phyloP scores from a whole-genome alignment of 805 yeast species.

The Peterozyma toletana region DNA sequence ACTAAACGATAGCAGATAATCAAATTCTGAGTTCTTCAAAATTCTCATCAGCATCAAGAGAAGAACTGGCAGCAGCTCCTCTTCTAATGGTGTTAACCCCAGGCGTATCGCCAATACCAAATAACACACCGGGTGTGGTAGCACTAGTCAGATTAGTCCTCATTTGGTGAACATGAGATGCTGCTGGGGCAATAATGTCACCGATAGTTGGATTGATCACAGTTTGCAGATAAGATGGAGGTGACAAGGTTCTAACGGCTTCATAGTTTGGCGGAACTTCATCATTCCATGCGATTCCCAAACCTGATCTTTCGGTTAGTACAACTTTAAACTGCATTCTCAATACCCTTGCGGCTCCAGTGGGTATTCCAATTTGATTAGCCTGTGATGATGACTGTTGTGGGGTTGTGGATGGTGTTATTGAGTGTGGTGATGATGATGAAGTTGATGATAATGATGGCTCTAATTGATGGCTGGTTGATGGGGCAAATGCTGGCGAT shows the following conservation, averaged over 20 bases:
- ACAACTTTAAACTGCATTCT: constrained; percentile 89
- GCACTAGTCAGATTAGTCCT: neutral
- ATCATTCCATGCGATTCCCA: constrained; percentile 98
- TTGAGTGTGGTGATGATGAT: neutral
- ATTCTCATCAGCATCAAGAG: neutral
- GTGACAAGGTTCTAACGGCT: constrained; percentile 75
- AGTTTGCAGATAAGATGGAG: constrained; percentile 65
- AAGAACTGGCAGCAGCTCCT: neutral
- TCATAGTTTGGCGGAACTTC: constrained; percentile 97
- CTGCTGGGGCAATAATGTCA: constrained; percentile 8
- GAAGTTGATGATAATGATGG: neutral
- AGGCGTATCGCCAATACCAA: constrained; percentile 11
- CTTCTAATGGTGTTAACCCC: constrained; percentile 4
- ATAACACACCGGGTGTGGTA: constrained; percentile 10
- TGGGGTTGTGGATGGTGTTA: constrained; percentile 2
- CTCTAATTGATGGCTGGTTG: constrained; percentile 15
- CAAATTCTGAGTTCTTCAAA: constrained; percentile 4
- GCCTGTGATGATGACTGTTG: constrained; percentile 19
- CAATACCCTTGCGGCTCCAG: constrained; percentile 92
- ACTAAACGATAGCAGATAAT: too few species aligned
- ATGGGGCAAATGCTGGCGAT: constrained; percentile 31
- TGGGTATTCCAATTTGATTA: constrained; percentile 56
- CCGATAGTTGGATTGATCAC: constrained; percentile 9
- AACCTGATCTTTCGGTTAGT: constrained; percentile 85
- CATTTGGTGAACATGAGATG: neutral